Evolutionary conservation across 305 asterid species (phyloP), one percentile per base, ranked within the genome.

Genomic region (Fraxinus sp.): DNA sequence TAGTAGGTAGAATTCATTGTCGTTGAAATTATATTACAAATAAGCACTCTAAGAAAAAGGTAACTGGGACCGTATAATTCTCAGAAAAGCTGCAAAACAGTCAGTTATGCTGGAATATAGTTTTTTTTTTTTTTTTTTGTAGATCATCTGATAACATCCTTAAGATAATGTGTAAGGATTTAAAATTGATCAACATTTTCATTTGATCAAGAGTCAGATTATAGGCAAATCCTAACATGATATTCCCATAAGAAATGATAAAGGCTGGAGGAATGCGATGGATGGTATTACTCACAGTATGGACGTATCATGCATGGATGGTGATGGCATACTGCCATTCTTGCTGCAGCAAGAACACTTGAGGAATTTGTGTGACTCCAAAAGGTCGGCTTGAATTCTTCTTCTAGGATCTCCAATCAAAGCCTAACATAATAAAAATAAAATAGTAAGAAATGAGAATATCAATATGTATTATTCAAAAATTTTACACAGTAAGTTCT

Each of bases 371-470:
- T 79, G 84, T 32, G 92, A 93, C 83, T 96, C 97, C 83, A 93
- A 77, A 70, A 96, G 98, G 88, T 96, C 99, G 52, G 89, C 79
- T 84, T 96, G 98, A 80, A 94, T 90, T 90, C 95, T 90, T 93
- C 93, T 93, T 84, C 99, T 91, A 43, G 99, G 99, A 84, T 96
- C 98, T 79, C 99, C 98, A 77, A 90, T 85, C 94, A 96, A 89
- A 71, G 97, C 99, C 98, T 94, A 82, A 70, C 35, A 68, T 55
- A 62, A 85, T 66, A 73, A 59, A 82, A 80, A 85, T 18, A 80
- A 36, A 85, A 80, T 59, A 35, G 33, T 43, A 77, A 43, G 43
- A 46, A 55, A 72, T 46, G 36, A 72, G 7, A 76, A 62, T 64
- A 73, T 79, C 41, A 77, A 37, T 81, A 55, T 70, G 24, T 24